These are phyloP conservation scores for Ogataea corticis DNA, from an alignment of 805 yeast genomes.

Conservation along the genomic window DNA sequence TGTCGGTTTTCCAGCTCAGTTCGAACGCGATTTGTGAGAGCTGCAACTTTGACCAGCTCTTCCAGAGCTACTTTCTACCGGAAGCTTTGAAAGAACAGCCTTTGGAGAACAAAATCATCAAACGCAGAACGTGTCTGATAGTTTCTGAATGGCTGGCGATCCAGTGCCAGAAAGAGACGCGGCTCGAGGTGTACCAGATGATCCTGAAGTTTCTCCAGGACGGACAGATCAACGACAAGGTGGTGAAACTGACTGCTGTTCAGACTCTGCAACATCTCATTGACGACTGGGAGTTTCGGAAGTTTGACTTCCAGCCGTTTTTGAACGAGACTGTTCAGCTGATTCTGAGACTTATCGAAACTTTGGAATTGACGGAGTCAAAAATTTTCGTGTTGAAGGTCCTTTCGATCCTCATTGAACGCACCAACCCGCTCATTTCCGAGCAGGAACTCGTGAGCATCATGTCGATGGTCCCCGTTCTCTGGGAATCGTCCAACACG, in stretches of 20 bases:
- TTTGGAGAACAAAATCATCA: slow-evolving; percentile 61
- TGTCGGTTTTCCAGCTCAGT: slow-evolving; percentile 81
- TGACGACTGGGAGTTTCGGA: slow-evolving; percentile 86
- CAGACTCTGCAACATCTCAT: slow-evolving; percentile 67
- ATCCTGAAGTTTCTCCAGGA: slow-evolving; percentile 46
- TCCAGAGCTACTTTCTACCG: slow-evolving; percentile 65
- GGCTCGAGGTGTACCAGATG: slow-evolving; percentile 59
- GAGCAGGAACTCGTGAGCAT: slow-evolving; percentile 51
- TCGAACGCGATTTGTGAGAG: slow-evolving; percentile 61
- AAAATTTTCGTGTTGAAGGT: slow-evolving; percentile 73
- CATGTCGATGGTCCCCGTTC: slow-evolving; percentile 57
- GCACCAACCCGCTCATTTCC: slow-evolving; percentile 64
- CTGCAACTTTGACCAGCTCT: slow-evolving; percentile 67
- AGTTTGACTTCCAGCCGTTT: slow-evolving; percentile 65
- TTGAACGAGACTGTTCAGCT: slow-evolving; percentile 51
- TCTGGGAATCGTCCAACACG: slow-evolving; percentile 66
- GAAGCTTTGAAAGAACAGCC: slow-evolving; percentile 48
- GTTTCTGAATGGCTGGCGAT: slow-evolving; percentile 80
- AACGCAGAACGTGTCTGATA: slow-evolving; percentile 75
- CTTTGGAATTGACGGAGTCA: slow-evolving; percentile 65
- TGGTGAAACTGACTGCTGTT: slow-evolving; percentile 75
- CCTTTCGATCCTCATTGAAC: slow-evolving; percentile 59
- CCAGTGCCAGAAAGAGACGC: slow-evolving; percentile 58
- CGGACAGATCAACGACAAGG: slow-evolving; percentile 59
- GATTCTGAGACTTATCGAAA: slow-evolving; percentile 50